Percentiles rank a stretch among this genome's conserved stretches.
These are phyloP conservation scores for Citeromyces nyonsensis DNA, from an alignment of 805 yeast genomes.

Conservation along the genomic window DNA sequence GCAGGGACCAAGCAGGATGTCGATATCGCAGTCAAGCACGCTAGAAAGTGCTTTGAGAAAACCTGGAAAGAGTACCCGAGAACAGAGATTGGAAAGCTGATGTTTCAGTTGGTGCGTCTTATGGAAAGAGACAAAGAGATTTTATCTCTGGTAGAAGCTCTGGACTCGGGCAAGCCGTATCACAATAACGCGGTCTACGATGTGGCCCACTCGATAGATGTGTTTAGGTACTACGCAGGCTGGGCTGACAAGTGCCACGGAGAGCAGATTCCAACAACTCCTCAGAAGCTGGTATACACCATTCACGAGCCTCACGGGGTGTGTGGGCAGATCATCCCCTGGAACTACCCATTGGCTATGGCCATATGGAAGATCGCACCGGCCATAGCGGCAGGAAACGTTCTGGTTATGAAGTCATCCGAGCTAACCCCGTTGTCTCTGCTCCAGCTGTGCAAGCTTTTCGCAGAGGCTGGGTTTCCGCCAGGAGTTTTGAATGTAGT, in stretches of 20 bases:
- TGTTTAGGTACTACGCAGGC: slow-evolving; percentile 58
- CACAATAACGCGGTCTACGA: slow-evolving; percentile 28
- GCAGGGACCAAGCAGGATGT: slow-evolving; percentile 31
- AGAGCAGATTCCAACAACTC: slow-evolving; percentile 37
- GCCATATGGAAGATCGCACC: slow-evolving; percentile 70
- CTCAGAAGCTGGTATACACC: slow-evolving; percentile 34
- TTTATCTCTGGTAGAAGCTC: slow-evolving; percentile 37
- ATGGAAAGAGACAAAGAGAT: slow-evolving; percentile 32
- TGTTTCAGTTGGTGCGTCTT: slow-evolving; percentile 33
- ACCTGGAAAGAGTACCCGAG: slow-evolving; percentile 30
- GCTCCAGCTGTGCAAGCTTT: slow-evolving; percentile 42
- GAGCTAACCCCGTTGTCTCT: slow-evolving; percentile 67
- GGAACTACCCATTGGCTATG: slow-evolving; percentile 76
- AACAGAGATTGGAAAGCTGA: slow-evolving; percentile 20
- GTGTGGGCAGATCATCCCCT: slow-evolving; percentile 70
- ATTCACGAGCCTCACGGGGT: slow-evolving; percentile 52
- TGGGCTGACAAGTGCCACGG: slow-evolving; percentile 68
- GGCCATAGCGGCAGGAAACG: slow-evolving; percentile 62
- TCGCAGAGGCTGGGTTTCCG: slow-evolving; percentile 58
- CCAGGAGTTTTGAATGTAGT: slow-evolving; percentile 63
- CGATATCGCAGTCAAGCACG: slow-evolving; percentile 33
- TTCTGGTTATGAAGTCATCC: slow-evolving; percentile 57
- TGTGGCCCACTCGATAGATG: slow-evolving; percentile 14
- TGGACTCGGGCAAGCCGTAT: slow-evolving; percentile 43
- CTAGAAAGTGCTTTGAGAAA: slow-evolving; percentile 27